Percentiles rank a stretch among this genome's conserved stretches.
Evolutionary conservation across 176 grass and related monocot genomes (phyloP).

Genomic region (Musa troglodytarum): DNA sequence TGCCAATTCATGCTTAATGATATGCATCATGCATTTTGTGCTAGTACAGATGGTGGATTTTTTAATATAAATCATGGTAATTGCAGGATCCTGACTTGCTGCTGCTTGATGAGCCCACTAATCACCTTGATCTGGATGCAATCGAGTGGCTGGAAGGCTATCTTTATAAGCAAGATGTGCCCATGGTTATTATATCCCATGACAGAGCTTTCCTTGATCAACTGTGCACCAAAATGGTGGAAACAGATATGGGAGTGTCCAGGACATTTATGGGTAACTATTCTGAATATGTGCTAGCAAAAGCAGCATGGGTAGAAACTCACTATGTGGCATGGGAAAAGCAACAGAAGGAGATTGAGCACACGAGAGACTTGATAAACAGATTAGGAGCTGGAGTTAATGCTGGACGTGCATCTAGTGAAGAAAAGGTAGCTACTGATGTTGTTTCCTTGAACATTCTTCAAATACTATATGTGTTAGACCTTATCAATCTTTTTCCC

Average conservation of each 20-base stretch:
- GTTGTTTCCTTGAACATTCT: background rate
- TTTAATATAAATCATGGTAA: background rate
- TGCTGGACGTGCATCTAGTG: slow-evolving; percentile 83
- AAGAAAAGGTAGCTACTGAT: slow-evolving; percentile 62
- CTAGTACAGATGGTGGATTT: no score
- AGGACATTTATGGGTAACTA: slow-evolving; percentile 88
- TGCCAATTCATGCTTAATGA: no score
- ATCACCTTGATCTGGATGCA: slow-evolving; percentile 91
- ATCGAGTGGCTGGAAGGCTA: slow-evolving; percentile 94
- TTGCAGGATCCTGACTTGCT: slow-evolving; percentile 91
- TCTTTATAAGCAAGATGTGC: slow-evolving; percentile 72
- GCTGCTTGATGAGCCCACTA: slow-evolving; percentile 92
- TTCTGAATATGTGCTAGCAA: slow-evolving; percentile 69
- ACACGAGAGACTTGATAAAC: slow-evolving; percentile 84
- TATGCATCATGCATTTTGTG: no score
- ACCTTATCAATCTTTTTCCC: no score
- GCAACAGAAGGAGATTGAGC: slow-evolving; percentile 94
- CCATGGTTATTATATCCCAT: slow-evolving; percentile 97
- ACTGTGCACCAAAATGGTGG: slow-evolving; percentile 82
- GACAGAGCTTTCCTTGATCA: slow-evolving; percentile 94
- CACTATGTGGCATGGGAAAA: slow-evolving; percentile 86
- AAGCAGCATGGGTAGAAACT: slow-evolving; percentile 60
- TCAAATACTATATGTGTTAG: background rate
- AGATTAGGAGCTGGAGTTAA: slow-evolving; percentile 90
- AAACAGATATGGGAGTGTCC: slow-evolving; percentile 91